phyloP scores from a whole-genome alignment of 2,329 filamentous ascomycete genomes.

The Geosmithia morbida region DNA sequence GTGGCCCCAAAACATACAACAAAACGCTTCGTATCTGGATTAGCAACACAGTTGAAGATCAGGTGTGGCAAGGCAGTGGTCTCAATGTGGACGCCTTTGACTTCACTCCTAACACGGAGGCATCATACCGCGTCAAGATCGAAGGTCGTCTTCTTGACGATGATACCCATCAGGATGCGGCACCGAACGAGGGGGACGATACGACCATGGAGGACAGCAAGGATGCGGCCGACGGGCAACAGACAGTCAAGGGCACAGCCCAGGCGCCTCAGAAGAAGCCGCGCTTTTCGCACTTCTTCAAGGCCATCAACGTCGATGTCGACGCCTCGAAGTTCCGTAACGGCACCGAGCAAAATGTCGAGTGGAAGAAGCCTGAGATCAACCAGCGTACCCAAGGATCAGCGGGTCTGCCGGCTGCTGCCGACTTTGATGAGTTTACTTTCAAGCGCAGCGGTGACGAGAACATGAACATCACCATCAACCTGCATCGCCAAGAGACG shows the following conservation, averaged over 20 bases:
- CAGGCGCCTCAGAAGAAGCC: slow-evolving; percentile 25
- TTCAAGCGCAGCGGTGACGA: slow-evolving; percentile 90
- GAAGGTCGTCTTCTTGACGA: slow-evolving; percentile 68
- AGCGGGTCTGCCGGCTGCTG: slow-evolving; percentile 33
- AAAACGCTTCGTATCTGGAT: slow-evolving; percentile 88
- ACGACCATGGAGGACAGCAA: slow-evolving; percentile 20
- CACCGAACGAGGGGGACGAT: slow-evolving; percentile 18
- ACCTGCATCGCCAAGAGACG: slow-evolving; percentile 68
- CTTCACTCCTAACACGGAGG: slow-evolving; percentile 62
- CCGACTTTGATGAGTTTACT: slow-evolving; percentile 79
- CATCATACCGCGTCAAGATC: slow-evolving; percentile 81
- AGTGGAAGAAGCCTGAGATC: slow-evolving; percentile 76
- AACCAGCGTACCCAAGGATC: slow-evolving; percentile 31
- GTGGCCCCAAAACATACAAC: slow-evolving; percentile 63
- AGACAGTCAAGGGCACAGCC: slow-evolving; percentile 19
- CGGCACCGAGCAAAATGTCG: slow-evolving; percentile 45
- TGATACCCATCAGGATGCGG: slow-evolving; percentile 43
- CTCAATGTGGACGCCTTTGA: slow-evolving; percentile 66
- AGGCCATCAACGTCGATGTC: slow-evolving; percentile 60
- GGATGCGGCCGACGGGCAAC: slow-evolving; percentile 9
- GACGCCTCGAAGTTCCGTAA: slow-evolving; percentile 46
- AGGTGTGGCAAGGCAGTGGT: slow-evolving; percentile 71
- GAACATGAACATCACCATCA: slow-evolving; percentile 82
- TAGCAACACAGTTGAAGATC: slow-evolving; percentile 85
- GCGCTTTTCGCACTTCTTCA: slow-evolving; percentile 69